Evolutionary conservation across 208 protist genomes (phyloP), one percentile per base, ranked within the genome.

Genomic region (Sergeia podlipaevii): DNA sequence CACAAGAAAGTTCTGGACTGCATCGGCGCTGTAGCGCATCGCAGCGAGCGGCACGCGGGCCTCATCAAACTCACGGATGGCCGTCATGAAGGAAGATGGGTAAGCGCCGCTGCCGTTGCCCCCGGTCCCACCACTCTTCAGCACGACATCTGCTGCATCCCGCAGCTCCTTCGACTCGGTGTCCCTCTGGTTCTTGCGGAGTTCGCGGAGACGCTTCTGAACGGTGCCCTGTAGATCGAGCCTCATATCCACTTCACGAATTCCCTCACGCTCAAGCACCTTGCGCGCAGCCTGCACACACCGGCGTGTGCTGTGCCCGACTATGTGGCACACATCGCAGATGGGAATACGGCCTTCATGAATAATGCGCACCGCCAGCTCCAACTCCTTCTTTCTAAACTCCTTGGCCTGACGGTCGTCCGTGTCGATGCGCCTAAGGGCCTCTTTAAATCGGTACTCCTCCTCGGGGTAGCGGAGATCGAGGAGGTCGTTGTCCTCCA

Each of bases 11-110:
- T 73, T 70, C 37, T 77, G 81, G 17, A 94, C 80, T 11, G 83
- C 80, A 43, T 85, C 80, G n/a, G 80, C 89, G 57, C 78, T 85
- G 64, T 94, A 94, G 48, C 87, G 82, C 6, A 80, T 83, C 2
- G 87, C 87, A 10, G 82, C 83, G 2, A 94, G 69, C 2, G 82
- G 83, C 48, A 94, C 80, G 20, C 49, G 67, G 11, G 79, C 83
- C 47, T 85, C 76, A 27, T 76, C 67, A 21, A 94, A 64, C 65
- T 94, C 80, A 17, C 65, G 57, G 36, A 94, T 84, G 34, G 83
- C 75, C 17, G 34, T 55, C 20, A 67, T 51, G 60, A 80, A 94
- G 44, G 59, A 68, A 6, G 76, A 36, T 2, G 87, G 83, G 42
- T 86, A 85, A 39, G 69, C 43, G 2, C 67, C 50, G 4, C 23